Conservation (phyloP, 23 red algal species). For the Gracilariopsis chorda region DNA sequence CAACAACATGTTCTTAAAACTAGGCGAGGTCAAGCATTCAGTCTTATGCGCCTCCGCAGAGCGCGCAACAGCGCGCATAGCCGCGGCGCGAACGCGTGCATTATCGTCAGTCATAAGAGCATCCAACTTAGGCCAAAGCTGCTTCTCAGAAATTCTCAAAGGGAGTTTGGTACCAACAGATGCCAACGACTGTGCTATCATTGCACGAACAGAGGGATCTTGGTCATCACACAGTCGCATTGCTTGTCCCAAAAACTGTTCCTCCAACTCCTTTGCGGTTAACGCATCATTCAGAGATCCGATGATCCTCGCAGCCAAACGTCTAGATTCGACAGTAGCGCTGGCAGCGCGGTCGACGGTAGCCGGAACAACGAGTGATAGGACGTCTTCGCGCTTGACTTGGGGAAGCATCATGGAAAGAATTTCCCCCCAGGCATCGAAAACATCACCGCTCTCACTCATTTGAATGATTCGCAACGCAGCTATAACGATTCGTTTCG, state of each 20-base stretch:
- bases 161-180: slow-evolving; percentile 69
- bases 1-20: slow-evolving; percentile 56
- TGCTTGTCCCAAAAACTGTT: slow-evolving; percentile 67
- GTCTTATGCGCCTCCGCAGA: slow-evolving; percentile 73
- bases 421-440: slow-evolving; percentile 91
- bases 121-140: slow-evolving; percentile 75
- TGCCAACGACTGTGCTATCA: slow-evolving; percentile 75
- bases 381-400: slow-evolving; percentile 73
- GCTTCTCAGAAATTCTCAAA: slow-evolving; percentile 56
- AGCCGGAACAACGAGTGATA: slow-evolving; percentile 66
- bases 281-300: slow-evolving; percentile 74
- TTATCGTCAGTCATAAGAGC: slow-evolving; percentile 56
- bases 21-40: slow-evolving; percentile 20
- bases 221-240: slow-evolving; percentile 73
- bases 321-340: slow-evolving; percentile 66
- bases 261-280: slow-evolving; percentile 68
- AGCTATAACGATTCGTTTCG: slow-evolving; percentile 71
- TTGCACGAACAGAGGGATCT: slow-evolving; percentile 74
- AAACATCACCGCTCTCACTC: slow-evolving; percentile 77
- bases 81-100: slow-evolving; percentile 66
- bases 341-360: slow-evolving; percentile 72
- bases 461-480: slow-evolving; percentile 73
- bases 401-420: slow-evolving; percentile 89
- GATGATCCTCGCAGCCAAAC: slow-evolving; percentile 71
- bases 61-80: slow-evolving; percentile 60